Conservation (phyloP, 2,329 filamentous ascomycete genomes). For the Cordyceps javanica region DNA sequence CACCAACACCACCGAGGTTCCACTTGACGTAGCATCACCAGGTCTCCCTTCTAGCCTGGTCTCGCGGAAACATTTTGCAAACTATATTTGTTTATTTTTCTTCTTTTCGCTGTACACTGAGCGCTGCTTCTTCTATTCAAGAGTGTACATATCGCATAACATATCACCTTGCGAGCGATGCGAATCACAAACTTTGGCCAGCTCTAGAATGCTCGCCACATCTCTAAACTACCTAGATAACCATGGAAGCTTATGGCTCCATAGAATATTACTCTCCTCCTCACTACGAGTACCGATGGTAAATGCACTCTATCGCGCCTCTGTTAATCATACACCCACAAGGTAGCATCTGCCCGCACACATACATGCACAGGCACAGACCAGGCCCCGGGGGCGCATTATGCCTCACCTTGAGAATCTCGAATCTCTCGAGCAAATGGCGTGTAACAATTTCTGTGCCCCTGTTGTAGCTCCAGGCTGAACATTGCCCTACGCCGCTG, state of each 20-base stretch:
- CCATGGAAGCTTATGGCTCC: slow-evolving; percentile 5
- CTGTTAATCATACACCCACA: slow-evolving; percentile 1
- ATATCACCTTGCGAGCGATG: background rate
- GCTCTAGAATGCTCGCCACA: background rate
- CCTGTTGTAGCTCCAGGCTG: background rate
- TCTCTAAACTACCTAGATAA: background rate
- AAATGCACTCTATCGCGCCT: background rate
- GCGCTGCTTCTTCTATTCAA: background rate
- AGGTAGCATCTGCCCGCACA: background rate
- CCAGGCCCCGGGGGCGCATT: background rate
- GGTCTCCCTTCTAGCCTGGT: background rate
- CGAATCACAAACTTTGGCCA: background rate
- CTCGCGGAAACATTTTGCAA: background rate
- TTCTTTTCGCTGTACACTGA: too few relatives aligned
- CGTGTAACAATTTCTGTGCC: background rate
- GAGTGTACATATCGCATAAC: too few relatives aligned
- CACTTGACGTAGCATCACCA: slow-evolving; percentile 6
- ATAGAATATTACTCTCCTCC: slow-evolving; percentile 9
- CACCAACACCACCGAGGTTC: slow-evolving; percentile 1
- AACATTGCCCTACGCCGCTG: background rate
- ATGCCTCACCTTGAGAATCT: background rate
- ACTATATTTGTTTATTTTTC: background rate
- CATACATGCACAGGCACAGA: background rate
- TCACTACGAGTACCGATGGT: background rate
- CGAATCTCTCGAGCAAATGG: background rate